Conservation (phyloP, 2,329 filamentous ascomycete genomes). For the Thielaviopsis punctulata region DNA sequence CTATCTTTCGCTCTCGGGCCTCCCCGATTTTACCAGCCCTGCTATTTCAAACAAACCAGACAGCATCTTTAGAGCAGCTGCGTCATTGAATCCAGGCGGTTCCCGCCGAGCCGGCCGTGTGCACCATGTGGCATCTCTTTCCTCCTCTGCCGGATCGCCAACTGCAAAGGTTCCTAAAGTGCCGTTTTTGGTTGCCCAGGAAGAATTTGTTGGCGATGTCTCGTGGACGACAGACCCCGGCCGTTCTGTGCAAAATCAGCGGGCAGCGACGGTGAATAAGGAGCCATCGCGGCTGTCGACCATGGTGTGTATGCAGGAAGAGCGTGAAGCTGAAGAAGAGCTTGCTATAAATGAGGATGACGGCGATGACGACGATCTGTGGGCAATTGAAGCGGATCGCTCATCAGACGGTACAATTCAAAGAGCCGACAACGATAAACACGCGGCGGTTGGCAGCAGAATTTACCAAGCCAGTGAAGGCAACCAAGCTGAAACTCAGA, state of each 20-base stretch:
- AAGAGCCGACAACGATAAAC: conserved; percentile 12
- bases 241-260: conserved; percentile 1
- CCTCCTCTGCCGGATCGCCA: conserved; percentile 4
- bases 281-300: conserved; percentile 5
- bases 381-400: conserved; percentile 39
- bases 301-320: no score
- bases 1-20: background rate
- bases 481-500: conserved; percentile 12
- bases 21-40: conserved; percentile 5
- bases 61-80: conserved; percentile 3
- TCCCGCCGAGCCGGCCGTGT: conserved; percentile 10
- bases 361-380: conserved; percentile 26
- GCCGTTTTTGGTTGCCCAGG: conserved; percentile 8
- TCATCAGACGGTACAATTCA: conserved; percentile 23
- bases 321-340: no score
- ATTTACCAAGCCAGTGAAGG: background rate
- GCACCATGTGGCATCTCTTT: conserved; percentile 7
- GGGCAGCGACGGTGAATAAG: background rate
- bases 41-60: conserved; percentile 2
- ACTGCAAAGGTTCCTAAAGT: background rate
- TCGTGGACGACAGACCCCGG: conserved; percentile 11
- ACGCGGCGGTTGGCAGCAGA: background rate
- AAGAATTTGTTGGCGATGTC: conserved; percentile 10
- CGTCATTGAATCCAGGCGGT: background rate
- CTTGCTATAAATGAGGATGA: conserved; percentile 7